Evolutionary conservation across 108 stramenopile species (phyloP), one percentile per base, ranked within the genome.

Genomic region (Pseudonitzschia delicatissima): DNA sequence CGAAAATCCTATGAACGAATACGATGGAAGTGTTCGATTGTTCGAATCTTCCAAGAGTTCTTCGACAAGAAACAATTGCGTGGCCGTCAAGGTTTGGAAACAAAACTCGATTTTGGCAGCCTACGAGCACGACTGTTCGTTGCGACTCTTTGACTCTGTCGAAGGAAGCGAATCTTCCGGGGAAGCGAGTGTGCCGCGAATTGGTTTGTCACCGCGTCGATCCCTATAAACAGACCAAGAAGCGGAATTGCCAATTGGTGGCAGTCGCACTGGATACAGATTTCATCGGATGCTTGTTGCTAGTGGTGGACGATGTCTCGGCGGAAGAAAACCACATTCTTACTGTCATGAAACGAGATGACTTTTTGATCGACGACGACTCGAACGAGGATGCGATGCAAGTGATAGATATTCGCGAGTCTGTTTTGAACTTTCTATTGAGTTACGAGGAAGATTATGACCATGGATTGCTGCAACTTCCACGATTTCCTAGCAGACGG

Each of bases 181-280:
- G 17, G 42, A 58, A 45, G n/a, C 25, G 68, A 58, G 5, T 48
- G 23, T 82, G 80, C 55, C 70, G 71, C 28, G 73, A 75, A 40
- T 6, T 66, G 40, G 47, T 77, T 7, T 69, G 71, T n/a, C 62
- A 68, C 1, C 40, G 48, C 9, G 67, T 77, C 2, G 80, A 76
- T 45, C 84, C 84, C 6, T 76, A 74, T 57, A 21, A 66, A 25
- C 62, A 73, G 45, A 71, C 78, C 13, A 71, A 64, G 47, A 73
- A 74, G 40, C 52, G 66, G n/a, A 73, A 44, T 20, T 72, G 72
- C 36, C 57, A 2, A 15, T 27, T 85, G 57, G 61, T 69, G 12
- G 74, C 66, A 1, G 67, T 81, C 64, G 78, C 67, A 61, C 52
- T 85, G 12, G 80, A 82, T 57, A 65, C 73, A 36, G 53, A 66